Evolutionary conservation across 2,329 filamentous ascomycete genomes (phyloP), one percentile per base, ranked within the genome.

Genomic region (Esteya vermicola): DNA sequence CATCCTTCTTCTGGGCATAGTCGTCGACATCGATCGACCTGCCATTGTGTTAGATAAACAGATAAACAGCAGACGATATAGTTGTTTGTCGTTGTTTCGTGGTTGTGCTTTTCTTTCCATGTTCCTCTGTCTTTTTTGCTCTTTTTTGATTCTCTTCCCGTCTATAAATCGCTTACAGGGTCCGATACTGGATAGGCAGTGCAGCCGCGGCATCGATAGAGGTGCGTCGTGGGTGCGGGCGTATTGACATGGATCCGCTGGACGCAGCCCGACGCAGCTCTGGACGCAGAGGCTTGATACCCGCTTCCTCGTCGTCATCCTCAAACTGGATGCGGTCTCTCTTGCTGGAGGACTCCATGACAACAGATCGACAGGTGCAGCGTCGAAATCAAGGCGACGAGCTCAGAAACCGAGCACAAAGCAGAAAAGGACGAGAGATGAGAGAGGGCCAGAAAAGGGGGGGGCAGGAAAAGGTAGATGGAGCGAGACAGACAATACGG

Each of bases 1-100:
- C 53, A 30, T 60, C 60, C 45, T 66, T 64, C 20, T 59, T 55
- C 37, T 63, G 65, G 25, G 59, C 55, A 33, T 65, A 64, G 43
- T 75, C 69, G 13, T 68, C 65, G 48, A 77, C 72, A 38, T 73
- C 63, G 46, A 68, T 72, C 4, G 67, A 69, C n/a, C 65, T 61
- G 41, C 46, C 38, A 45, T 47, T n/a, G n/a, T 35, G 16, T 36
- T 16, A 25, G 9, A n/a, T 22, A 25, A 22, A 26, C n/a, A 27
- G 12, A 4, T 16, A 36, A 39, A 7, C n/a, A 12, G 6, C 21
- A 16, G 6, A n/a, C 6, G 6, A 23, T 14, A 25, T 33, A n/a
- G n/a, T n/a, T n/a, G n/a, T n/a, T n/a, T n/a, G n/a, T n/a, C n/a
- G n/a, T n/a, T n/a, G n/a, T n/a, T n/a, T n/a, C n/a, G n/a, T n/a